Base-by-base conservation (phyloP, 2,329 filamentous ascomycete species). In the Fusarium luffae region DNA sequence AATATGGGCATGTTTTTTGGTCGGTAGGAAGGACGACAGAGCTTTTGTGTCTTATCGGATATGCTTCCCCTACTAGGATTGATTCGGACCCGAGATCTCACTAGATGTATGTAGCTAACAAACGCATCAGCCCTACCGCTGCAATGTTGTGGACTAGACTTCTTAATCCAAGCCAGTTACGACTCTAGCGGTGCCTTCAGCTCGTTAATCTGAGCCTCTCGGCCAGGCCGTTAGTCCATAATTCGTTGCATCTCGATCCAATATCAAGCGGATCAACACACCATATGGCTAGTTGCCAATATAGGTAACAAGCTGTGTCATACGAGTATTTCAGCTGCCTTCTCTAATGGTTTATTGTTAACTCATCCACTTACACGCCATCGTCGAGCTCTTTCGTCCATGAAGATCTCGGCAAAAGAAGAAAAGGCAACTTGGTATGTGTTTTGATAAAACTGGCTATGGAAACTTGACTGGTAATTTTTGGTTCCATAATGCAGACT, bases 91-190 rank as follows among this genome's bases (percentile, higher is more conserved):
- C n/a, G 42, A 68, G 27, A 49, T 62, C 23, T 54, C 16, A 47
- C 63, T 47, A 37, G 16, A 50, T 41, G 12, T 59, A 28, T 41
- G 18, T 30, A 18, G 19, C 19, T 43, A 21, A 12, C n/a, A 14
- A 27, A n/a, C 8, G 23, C 32, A 34, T 66, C 66, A 69, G 56
- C 62, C 66, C 66, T 69, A 70, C 51, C 28, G 30, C 32, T 19
- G 23, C 44, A 54, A 54, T 23, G 42, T 14, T 51, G 11, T 27
- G 32, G 43, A 48, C 43, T 44, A 64, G 13, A 16, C 11, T 25
- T 27, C 13, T 52, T 14, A 23, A 37, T 56, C 13, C 44, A 43
- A 18, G 18, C 50, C 58, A 63, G 42, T 50, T 44, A 21, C n/a
- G 37, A 52, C 40, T 28, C 66, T 54, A 61, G 43, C 43, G 14